Evolutionary conservation across 164 flowering plant species (phyloP).

Genomic region (Sedum album): DNA sequence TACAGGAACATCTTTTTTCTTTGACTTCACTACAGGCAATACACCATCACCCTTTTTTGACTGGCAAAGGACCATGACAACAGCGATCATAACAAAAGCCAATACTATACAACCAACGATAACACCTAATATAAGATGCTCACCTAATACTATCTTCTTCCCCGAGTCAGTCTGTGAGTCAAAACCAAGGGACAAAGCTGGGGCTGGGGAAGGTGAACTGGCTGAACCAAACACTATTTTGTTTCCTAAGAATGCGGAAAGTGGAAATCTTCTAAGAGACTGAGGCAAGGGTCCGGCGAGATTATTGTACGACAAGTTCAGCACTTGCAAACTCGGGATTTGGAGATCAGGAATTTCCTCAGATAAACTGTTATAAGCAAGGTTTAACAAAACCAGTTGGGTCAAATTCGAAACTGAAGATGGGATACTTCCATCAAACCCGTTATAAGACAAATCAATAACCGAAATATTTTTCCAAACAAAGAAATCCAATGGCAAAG

Average conservation of each 20-base stretch:
- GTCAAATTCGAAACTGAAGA: slow-evolving; percentile 55
- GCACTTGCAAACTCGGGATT: slow-evolving; percentile 36
- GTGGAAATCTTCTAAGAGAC: slow-evolving; percentile 58
- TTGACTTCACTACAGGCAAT: slow-evolving; percentile 16
- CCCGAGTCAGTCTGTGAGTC: slow-evolving; percentile 28
- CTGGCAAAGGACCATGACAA: slow-evolving; percentile 31
- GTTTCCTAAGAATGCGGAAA: slow-evolving; percentile 53
- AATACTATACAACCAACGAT: slow-evolving; percentile 39
- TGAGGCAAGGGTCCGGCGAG: slow-evolving; percentile 54
- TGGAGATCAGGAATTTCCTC: slow-evolving; percentile 66
- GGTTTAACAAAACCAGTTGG: slow-evolving; percentile 38
- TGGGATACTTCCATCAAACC: slow-evolving; percentile 66
- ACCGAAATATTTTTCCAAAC: slow-evolving; percentile 56
- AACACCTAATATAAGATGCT: slow-evolving; percentile 49
- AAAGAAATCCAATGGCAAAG: slow-evolving; percentile 59
- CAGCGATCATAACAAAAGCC: slow-evolving; percentile 31
- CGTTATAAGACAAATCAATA: slow-evolving; percentile 60
- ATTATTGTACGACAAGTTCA: slow-evolving; percentile 57
- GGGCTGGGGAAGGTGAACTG: not conserved
- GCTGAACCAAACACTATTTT: slow-evolving; percentile 19
- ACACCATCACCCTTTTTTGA: slow-evolving; percentile 20
- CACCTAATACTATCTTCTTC: slow-evolving; percentile 25
- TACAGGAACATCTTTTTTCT: slow-evolving; percentile 30
- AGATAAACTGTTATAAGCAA: slow-evolving; percentile 58
- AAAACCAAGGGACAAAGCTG: slow-evolving; percentile 14